Conservation (phyloP, 2,329 filamentous ascomycete genomes). For the Botryosphaeria agaves region DNA sequence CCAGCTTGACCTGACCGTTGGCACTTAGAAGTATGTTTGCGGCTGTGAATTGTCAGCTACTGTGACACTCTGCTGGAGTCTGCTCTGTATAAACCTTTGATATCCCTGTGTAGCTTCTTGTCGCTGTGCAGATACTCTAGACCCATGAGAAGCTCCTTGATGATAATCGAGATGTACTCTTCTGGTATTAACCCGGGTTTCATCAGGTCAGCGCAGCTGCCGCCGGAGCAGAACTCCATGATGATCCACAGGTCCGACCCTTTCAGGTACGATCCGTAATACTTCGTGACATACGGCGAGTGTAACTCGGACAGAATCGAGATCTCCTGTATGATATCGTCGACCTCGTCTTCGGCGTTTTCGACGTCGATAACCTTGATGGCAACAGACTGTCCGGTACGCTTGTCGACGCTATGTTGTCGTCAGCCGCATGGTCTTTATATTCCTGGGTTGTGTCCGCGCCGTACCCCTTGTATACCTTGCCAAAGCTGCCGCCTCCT, state of each 20-base stretch:
- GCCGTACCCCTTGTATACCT: constrained; percentile 87
- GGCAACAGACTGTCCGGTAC: constrained; percentile 81
- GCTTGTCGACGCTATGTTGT: constrained; percentile 60
- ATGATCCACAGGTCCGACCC: constrained; percentile 97
- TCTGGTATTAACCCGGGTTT: constrained; percentile 83
- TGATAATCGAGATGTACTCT: constrained; percentile 92
- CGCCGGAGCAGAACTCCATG: constrained; percentile 97
- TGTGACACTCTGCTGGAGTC: constrained; percentile 1
- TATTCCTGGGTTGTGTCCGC: too few relatives aligned
- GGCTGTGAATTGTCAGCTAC: constrained; percentile 34
- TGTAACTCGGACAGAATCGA: constrained; percentile 91
- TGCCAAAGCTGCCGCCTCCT: constrained; percentile 96
- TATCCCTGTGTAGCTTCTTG: constrained; percentile 90
- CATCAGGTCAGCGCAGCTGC: constrained; percentile 90
- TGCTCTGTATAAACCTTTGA: constrained; percentile 51
- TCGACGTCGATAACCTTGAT: constrained; percentile 99
- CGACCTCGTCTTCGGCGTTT: constrained; percentile 96
- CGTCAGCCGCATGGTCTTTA: background rate
- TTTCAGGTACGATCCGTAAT: constrained; percentile 92
- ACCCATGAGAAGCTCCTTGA: constrained; percentile 75
- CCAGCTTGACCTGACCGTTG: constrained; percentile 90
- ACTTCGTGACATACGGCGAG: constrained; percentile 92
- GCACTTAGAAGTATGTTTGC: constrained; percentile 82
- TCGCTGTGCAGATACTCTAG: constrained; percentile 87
- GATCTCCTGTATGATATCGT: constrained; percentile 98